A percentile compares a stretch with the other conserved stretches of the same genome.
phyloP scores from a whole-genome alignment of 2,329 filamentous ascomycete species.

The Cryphonectria radicalis region DNA sequence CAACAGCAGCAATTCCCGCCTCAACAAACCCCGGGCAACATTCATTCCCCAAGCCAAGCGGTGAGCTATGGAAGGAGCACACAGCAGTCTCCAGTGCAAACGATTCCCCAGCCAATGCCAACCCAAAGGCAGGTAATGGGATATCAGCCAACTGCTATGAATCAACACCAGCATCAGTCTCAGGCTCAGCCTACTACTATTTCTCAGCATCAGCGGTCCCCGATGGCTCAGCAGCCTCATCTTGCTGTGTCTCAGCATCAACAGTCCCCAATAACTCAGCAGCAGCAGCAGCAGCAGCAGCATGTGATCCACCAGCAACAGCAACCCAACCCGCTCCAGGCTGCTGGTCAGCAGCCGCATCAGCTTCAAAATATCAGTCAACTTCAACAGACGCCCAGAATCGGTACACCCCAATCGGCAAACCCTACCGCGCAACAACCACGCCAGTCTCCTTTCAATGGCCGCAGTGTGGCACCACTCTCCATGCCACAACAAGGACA shows the following conservation, averaged over 20 bases:
- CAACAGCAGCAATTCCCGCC: slow-evolving; percentile 24
- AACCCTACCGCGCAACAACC: slow-evolving; percentile 20
- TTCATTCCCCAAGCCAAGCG: slow-evolving; percentile 14
- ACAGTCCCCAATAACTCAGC: slow-evolving; percentile 28
- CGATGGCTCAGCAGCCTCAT: slow-evolving; percentile 35
- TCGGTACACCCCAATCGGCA: slow-evolving; percentile 25
- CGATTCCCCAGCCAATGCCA: slow-evolving; percentile 26
- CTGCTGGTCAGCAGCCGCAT: slow-evolving; percentile 13
- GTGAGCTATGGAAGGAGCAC: slow-evolving; percentile 19
- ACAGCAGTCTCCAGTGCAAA: slow-evolving; percentile 24
- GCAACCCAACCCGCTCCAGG: slow-evolving; percentile 15
- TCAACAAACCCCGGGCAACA: slow-evolving; percentile 8
- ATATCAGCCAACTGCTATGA: slow-evolving; percentile 28
- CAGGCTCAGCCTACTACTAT: slow-evolving; percentile 21
- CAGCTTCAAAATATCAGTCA: slow-evolving; percentile 21
- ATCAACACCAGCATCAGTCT: slow-evolving; percentile 30
- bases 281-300: slow-evolving; percentile 28
- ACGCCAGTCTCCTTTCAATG: slow-evolving; percentile 27
- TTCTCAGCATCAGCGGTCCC: slow-evolving; percentile 32
- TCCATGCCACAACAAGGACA: slow-evolving; percentile 25
- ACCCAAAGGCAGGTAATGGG: slow-evolving; percentile 25
- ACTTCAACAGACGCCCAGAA: slow-evolving; percentile 22
- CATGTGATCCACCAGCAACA: slow-evolving; percentile 14
- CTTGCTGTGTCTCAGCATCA: slow-evolving; percentile 32
- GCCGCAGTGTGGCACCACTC: slow-evolving; percentile 18